Conservation (phyloP, 2,329 filamentous ascomycete genomes). For the Trichothecium roseum region DNA sequence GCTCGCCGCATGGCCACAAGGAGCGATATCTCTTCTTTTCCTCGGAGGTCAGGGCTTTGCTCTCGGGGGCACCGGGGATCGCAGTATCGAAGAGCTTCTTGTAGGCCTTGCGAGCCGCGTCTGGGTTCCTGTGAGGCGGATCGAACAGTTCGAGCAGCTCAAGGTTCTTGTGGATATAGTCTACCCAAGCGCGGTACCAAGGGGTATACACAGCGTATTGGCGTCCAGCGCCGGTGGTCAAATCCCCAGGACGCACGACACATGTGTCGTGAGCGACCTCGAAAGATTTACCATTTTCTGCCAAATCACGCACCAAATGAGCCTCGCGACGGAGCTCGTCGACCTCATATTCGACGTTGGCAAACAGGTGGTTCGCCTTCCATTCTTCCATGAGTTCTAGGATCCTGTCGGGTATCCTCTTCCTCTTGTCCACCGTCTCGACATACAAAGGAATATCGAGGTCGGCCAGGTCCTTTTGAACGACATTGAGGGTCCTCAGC, state of each 20-base stretch:
- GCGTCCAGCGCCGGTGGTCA: slow-evolving; percentile 58
- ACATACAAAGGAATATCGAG: slow-evolving; percentile 71
- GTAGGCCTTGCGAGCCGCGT: slow-evolving; percentile 30
- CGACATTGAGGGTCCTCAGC: slow-evolving; percentile 55
- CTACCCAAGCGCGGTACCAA: slow-evolving; percentile 71
- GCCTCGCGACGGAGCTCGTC: slow-evolving; percentile 77
- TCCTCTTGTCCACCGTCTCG: slow-evolving; percentile 59
- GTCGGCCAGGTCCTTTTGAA: slow-evolving; percentile 56
- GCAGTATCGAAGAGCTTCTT: slow-evolving; percentile 45
- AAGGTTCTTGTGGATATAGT: slow-evolving; percentile 58
- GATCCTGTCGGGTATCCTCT: slow-evolving; percentile 48
- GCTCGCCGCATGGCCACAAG: slow-evolving; percentile 68
- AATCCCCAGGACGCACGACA: slow-evolving; percentile 62
- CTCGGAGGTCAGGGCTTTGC: slow-evolving; percentile 49
- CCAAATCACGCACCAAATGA: slow-evolving; percentile 47
- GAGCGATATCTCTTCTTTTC: slow-evolving; percentile 46
- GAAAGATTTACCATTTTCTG: slow-evolving; percentile 56
- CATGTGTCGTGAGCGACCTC: slow-evolving; percentile 73
- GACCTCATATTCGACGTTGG: slow-evolving; percentile 86
- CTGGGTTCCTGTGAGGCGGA: slow-evolving; percentile 26
- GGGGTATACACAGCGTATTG: slow-evolving; percentile 80
- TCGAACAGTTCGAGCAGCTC: slow-evolving; percentile 55
- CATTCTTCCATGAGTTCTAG: slow-evolving; percentile 58
- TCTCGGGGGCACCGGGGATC: slow-evolving; percentile 52
- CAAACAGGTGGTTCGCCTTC: slow-evolving; percentile 65